These are phyloP conservation scores for Pulveroboletus sp. DNA, from an alignment of 768 basidiomycete genomes.

Conservation along the genomic window DNA sequence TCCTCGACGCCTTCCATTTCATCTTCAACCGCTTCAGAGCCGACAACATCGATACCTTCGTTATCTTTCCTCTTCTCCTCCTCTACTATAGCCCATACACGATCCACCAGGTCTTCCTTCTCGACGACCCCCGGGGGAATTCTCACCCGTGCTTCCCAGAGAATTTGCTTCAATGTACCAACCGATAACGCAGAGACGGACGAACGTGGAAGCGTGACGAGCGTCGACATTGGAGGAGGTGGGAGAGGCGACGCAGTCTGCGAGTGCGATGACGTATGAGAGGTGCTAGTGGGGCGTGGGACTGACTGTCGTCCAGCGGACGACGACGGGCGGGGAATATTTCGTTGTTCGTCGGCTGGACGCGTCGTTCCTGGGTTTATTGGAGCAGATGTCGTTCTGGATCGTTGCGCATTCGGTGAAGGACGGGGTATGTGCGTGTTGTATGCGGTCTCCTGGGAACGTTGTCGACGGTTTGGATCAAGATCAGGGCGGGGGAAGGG, in stretches of 20 bases:
- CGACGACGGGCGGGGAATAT: conserved; percentile 16
- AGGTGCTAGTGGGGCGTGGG: conserved; percentile 4
- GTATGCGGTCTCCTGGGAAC: conserved; percentile 13
- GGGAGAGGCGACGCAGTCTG: conserved; percentile 34
- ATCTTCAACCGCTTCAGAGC: conserved; percentile 21
- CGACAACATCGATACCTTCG: conserved; percentile 31
- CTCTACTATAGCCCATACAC: conserved; percentile 57
- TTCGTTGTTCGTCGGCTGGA: neutral
- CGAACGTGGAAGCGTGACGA: conserved; percentile 57
- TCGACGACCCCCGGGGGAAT: conserved; percentile 56
- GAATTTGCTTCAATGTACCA: conserved; percentile 66
- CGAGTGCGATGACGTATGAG: conserved; percentile 12
- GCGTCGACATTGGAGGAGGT: conserved; percentile 55
- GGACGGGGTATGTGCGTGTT: conserved; percentile 15
- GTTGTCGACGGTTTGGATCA: conserved; percentile 40
- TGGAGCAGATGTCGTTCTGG: conserved; percentile 22
- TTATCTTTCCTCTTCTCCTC: conserved; percentile 55
- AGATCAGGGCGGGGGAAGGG: conserved; percentile 64
- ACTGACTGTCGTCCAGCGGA: conserved; percentile 11
- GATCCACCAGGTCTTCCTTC: conserved; percentile 77
- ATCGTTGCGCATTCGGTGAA: conserved; percentile 9
- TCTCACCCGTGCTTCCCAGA: conserved; percentile 78
- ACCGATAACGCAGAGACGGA: conserved; percentile 62
- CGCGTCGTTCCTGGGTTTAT: conserved; percentile 10
- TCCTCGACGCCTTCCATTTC: conserved; percentile 28